These are phyloP conservation scores for Hypocreales sp. DNA, from an alignment of 2,329 filamentous ascomycete species.

Conservation along the genomic window DNA sequence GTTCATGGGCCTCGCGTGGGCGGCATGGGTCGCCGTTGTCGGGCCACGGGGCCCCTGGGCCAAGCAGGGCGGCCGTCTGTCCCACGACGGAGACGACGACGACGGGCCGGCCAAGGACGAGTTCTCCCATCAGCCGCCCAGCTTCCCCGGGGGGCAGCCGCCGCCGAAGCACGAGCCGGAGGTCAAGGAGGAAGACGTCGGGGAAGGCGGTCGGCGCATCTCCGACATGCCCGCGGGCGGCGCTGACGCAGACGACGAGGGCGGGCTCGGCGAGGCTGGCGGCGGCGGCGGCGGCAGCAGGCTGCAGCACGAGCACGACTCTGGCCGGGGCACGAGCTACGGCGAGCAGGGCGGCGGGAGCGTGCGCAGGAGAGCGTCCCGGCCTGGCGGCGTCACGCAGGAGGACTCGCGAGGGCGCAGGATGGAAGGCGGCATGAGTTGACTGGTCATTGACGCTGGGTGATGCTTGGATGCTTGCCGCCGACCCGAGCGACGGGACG, in stretches of 20 bases:
- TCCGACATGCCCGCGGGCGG: conserved; percentile 18
- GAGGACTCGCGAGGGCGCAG: no score
- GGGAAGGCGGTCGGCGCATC: conserved; percentile 10
- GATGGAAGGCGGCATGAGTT: no score
- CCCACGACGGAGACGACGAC: conserved; percentile 7
- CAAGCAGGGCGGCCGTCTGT: conserved; percentile 3
- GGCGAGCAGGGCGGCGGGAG: conserved; percentile 20
- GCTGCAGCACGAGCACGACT: conserved; percentile 22
- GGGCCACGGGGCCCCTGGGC: conserved; percentile 3
- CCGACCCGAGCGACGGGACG: no score
- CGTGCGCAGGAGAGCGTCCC: conserved; percentile 15
- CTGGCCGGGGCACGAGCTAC: conserved; percentile 39
- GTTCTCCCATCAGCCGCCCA: conserved; percentile 25
- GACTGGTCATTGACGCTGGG: no score
- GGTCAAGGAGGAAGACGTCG: conserved; percentile 18
- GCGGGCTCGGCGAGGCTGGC: conserved; percentile 21
- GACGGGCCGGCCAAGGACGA: conserved; percentile 13
- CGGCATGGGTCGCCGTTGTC: conserved; percentile 27
- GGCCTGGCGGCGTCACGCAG: conserved; percentile 6
- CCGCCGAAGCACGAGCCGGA: conserved; percentile 23
- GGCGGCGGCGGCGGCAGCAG: conserved; percentile 10
- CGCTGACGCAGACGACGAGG: conserved; percentile 32
- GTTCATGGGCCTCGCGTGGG: conserved; percentile 51
- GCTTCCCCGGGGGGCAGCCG: conserved; percentile 24
- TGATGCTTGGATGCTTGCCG: no score